Evolutionary conservation across 2,329 filamentous ascomycete genomes (phyloP).

Genomic region (Bipolaris bicolor): DNA sequence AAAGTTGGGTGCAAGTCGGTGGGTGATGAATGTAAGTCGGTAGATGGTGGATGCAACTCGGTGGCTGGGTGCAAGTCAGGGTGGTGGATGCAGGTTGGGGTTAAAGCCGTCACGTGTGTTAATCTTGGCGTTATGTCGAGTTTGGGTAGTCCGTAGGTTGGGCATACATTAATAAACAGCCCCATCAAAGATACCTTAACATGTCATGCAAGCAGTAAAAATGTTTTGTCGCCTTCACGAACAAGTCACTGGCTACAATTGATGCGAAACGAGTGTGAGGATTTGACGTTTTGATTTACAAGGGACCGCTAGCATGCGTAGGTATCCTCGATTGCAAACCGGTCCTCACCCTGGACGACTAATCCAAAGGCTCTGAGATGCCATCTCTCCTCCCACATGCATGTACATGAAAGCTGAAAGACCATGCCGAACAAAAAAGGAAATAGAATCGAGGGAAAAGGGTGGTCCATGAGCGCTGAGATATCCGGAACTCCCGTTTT

Average conservation of each 20-base stretch:
- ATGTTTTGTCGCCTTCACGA: background rate
- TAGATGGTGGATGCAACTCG: too few relatives aligned
- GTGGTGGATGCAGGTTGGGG: too few relatives aligned
- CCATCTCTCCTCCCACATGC: slow-evolving; percentile 53
- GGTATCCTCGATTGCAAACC: slow-evolving; percentile 56
- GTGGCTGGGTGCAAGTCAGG: too few relatives aligned
- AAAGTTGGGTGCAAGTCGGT: too few relatives aligned
- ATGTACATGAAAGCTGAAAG: slow-evolving; percentile 50
- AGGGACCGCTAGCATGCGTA: slow-evolving; percentile 53
- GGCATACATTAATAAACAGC: background rate
- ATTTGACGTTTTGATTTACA: slow-evolving; percentile 49
- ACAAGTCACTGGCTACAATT: background rate
- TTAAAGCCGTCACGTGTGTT: too few relatives aligned
- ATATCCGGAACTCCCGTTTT: slow-evolving; percentile 55
- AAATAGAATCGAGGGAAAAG: slow-evolving; percentile 47
- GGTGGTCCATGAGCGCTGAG: slow-evolving; percentile 50
- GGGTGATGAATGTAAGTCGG: too few relatives aligned
- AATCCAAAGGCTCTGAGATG: slow-evolving; percentile 49
- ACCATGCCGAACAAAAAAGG: slow-evolving; percentile 47
- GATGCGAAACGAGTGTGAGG: slow-evolving; percentile 36
- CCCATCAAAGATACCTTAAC: background rate
- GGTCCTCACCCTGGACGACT: slow-evolving; percentile 49
- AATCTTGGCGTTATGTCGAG: background rate
- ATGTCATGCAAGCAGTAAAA: background rate
- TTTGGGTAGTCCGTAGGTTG: background rate